Conservation (phyloP, 257 asterid species). For the Ligustrum vulgare region DNA sequence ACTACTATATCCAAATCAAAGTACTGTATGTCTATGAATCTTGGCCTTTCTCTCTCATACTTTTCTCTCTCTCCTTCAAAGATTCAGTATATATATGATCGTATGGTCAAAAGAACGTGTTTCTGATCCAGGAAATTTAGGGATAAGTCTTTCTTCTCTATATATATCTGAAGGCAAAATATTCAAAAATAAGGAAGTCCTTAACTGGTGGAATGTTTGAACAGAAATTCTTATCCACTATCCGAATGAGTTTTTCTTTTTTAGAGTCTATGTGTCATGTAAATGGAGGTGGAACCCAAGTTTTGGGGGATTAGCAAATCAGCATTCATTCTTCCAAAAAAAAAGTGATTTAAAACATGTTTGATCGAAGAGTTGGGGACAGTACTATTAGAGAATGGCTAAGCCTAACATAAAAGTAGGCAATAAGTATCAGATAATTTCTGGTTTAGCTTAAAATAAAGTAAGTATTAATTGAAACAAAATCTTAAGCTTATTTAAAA, state of each 20-base stretch:
- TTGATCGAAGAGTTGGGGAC: no score
- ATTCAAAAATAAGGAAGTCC: constrained; percentile 22
- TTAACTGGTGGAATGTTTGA: constrained; percentile 27
- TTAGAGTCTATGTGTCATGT: constrained; percentile 19
- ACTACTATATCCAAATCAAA: constrained; percentile 16
- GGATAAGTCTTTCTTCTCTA: constrained; percentile 16
- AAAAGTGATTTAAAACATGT: no score
- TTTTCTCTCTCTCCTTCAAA: constrained; percentile 14
- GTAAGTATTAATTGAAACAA: no score
- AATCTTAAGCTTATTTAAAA: no score
- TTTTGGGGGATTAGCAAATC: constrained; percentile 36
- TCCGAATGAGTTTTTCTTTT: constrained; percentile 9
- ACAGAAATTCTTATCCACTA: constrained; percentile 49
- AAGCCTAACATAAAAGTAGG: no score
- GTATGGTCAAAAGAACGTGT: constrained; percentile 29
- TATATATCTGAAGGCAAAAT: constrained; percentile 15
- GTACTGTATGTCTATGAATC: background rate
- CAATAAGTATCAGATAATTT: no score
- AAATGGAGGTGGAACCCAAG: constrained; percentile 27
- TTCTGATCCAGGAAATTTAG: constrained; percentile 10
- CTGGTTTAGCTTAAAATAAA: no score
- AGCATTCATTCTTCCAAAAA: constrained; percentile 36
- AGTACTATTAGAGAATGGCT: no score
- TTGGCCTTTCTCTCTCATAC: background rate
- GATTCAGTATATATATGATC: constrained; percentile 19